Conservation (phyloP, 805 yeast species). For the Peterozyma xylosa region DNA sequence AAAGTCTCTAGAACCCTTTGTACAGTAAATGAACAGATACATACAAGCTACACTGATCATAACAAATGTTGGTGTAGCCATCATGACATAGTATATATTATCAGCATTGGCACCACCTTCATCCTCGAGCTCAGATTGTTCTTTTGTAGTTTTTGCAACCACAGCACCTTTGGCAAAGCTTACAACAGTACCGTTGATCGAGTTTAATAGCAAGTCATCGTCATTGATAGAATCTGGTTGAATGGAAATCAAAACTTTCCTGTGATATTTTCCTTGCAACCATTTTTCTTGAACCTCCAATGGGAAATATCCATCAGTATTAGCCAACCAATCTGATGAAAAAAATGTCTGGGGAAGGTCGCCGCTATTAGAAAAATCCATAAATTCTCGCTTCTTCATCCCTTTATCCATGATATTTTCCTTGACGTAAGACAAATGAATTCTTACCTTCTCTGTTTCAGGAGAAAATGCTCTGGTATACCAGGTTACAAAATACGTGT, state of each 20-base stretch:
- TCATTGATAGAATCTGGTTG: slow-evolving; percentile 66
- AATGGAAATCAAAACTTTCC: slow-evolving; percentile 55
- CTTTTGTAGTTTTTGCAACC: slow-evolving; percentile 37
- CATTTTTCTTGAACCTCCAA: slow-evolving; percentile 56
- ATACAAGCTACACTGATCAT: slow-evolving; percentile 50
- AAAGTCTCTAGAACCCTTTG: slow-evolving; percentile 48
- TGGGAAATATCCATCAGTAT: slow-evolving; percentile 56
- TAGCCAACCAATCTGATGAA: slow-evolving; percentile 63
- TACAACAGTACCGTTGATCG: slow-evolving; percentile 29
- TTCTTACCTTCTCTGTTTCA: slow-evolving; percentile 50
- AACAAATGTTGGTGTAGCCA: slow-evolving; percentile 64
- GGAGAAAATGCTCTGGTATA: slow-evolving; percentile 55
- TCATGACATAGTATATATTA: slow-evolving; percentile 46
- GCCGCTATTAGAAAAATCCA: slow-evolving; percentile 15
- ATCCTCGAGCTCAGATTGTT: slow-evolving; percentile 22
- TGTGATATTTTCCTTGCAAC: slow-evolving; percentile 47
- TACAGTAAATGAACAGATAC: slow-evolving; percentile 56
- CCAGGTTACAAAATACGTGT: slow-evolving; percentile 77
- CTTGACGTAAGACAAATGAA: slow-evolving; percentile 61
- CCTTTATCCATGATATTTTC: slow-evolving; percentile 53
- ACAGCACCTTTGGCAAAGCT: slow-evolving; percentile 44
- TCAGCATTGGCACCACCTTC: slow-evolving; percentile 31
- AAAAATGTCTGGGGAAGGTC: slow-evolving; percentile 39
- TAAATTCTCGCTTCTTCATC: slow-evolving; percentile 31
- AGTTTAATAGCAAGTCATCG: slow-evolving; percentile 54